phyloP scores from a whole-genome alignment of 176 grass and related monocot genomes.

The Rhynchospora pubera region DNA sequence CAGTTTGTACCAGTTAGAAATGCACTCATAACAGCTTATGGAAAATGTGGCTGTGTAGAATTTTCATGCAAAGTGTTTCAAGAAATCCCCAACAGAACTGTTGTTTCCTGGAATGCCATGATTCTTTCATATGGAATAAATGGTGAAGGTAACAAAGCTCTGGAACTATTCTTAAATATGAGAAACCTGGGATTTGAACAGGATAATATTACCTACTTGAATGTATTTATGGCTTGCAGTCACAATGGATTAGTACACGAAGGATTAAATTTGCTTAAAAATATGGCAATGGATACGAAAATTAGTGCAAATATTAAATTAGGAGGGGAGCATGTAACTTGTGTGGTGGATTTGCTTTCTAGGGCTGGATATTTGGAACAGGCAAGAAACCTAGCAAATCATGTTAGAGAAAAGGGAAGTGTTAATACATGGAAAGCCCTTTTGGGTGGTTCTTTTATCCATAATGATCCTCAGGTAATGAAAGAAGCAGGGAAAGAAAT shows the following conservation, averaged over 20 bases:
- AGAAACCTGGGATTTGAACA: slow-evolving; percentile 29
- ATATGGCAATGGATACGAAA: slow-evolving; percentile 42
- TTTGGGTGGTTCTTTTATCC: slow-evolving; percentile 45
- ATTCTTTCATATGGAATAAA: slow-evolving; percentile 66
- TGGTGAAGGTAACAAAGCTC: slow-evolving; percentile 46
- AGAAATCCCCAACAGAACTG: slow-evolving; percentile 41
- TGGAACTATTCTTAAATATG: slow-evolving; percentile 52
- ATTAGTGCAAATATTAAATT: slow-evolving; percentile 18
- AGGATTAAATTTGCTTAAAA: slow-evolving; percentile 45
- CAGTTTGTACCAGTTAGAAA: slow-evolving; percentile 40
- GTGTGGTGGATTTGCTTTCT: slow-evolving; percentile 65
- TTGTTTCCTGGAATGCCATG: slow-evolving; percentile 66
- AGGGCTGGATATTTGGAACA: slow-evolving; percentile 60
- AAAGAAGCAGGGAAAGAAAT: slow-evolving; percentile 47
- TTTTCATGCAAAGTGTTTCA: slow-evolving; percentile 50
- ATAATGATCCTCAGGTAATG: slow-evolving; percentile 37
- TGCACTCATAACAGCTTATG: slow-evolving; percentile 65
- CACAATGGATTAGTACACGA: slow-evolving; percentile 56
- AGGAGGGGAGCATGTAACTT: slow-evolving; percentile 46
- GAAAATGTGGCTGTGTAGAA: slow-evolving; percentile 51
- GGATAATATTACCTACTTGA: slow-evolving; percentile 64
- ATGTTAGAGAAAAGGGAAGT: slow-evolving; percentile 31
- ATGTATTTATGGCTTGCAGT: slow-evolving; percentile 55
- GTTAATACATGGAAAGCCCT: slow-evolving; percentile 62
- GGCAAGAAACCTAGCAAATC: slow-evolving; percentile 34